Percentiles rank a stretch among this genome's conserved stretches.
phyloP scores from a whole-genome alignment of 2,329 filamentous ascomycete genomes.

The Cordyceps fumosorosea region DNA sequence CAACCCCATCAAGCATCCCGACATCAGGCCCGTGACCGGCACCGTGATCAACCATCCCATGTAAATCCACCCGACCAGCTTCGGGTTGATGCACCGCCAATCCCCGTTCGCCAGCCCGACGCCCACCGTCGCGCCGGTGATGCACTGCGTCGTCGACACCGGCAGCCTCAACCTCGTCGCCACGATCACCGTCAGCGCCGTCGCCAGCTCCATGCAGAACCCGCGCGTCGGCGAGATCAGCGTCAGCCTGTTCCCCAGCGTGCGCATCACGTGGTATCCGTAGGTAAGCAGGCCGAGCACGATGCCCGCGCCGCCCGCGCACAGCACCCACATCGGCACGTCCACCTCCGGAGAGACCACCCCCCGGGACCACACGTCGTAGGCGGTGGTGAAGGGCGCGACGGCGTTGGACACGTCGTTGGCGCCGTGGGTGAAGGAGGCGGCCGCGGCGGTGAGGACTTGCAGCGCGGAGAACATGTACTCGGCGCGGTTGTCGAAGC shows the following conservation, averaged over 20 bases:
- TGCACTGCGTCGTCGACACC: slow-evolving; percentile 48
- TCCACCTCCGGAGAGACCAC: slow-evolving; percentile 27
- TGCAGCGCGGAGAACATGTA: slow-evolving; percentile 44
- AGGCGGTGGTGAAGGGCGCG: slow-evolving; percentile 46
- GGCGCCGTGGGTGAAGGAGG: slow-evolving; percentile 50
- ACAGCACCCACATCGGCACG: slow-evolving; percentile 44
- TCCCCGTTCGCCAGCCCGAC: slow-evolving; percentile 46
- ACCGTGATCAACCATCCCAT: slow-evolving; percentile 46
- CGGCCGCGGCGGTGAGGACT: slow-evolving; percentile 45
- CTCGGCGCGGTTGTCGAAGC: slow-evolving; percentile 48
- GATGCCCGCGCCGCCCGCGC: slow-evolving; percentile 41
- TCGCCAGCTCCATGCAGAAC: slow-evolving; percentile 44
- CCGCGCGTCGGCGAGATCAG: slow-evolving; percentile 47
- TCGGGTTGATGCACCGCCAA: slow-evolving; percentile 42
- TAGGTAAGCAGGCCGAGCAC: slow-evolving; percentile 55
- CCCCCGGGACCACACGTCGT: slow-evolving; percentile 41
- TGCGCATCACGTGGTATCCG: slow-evolving; percentile 57
- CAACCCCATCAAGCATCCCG: slow-evolving; percentile 47
- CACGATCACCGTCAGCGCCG: slow-evolving; percentile 46
- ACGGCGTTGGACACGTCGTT: slow-evolving; percentile 50
- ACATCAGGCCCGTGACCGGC: slow-evolving; percentile 42
- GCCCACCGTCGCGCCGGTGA: slow-evolving; percentile 44
- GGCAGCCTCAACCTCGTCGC: slow-evolving; percentile 45
- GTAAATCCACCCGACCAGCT: slow-evolving; percentile 40
- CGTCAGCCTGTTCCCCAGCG: slow-evolving; percentile 49